phyloP scores from a whole-genome alignment of 345 rosid species.

The Geranium rotundifolium region DNA sequence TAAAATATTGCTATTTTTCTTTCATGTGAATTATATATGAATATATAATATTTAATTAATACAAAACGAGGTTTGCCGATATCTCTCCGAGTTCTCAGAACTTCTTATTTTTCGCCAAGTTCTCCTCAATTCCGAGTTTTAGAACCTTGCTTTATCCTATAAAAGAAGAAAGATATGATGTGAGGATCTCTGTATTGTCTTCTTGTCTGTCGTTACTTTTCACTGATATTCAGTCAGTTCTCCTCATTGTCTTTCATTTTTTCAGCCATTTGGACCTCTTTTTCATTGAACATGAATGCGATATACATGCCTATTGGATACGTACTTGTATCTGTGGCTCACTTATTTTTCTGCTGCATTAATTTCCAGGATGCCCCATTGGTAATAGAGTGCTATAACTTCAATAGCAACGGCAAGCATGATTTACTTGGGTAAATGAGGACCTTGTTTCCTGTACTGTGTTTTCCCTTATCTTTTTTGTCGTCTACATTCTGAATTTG shows the following conservation, averaged over 20 bases:
- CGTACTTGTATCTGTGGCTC: neutral
- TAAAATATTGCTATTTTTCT: no score
- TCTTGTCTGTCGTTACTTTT: neutral
- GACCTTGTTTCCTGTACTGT: slow-evolving; percentile 6
- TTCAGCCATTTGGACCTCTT: no score
- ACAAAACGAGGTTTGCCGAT: no score
- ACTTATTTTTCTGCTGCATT: neutral
- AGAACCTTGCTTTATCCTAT: neutral
- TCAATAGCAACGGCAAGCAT: slow-evolving; percentile 56
- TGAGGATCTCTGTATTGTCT: neutral
- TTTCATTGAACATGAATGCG: neutral
- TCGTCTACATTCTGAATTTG: slow-evolving; percentile 6
- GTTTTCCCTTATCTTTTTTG: slow-evolving; percentile 2
- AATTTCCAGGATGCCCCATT: slow-evolving; percentile 50
- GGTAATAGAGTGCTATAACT: slow-evolving; percentile 57
- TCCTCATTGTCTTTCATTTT: neutral
- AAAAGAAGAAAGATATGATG: neutral
- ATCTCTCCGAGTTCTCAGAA: no score
- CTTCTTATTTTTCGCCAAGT: no score
- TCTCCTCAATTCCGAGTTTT: no score
- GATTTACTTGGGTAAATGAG: slow-evolving; percentile 53
- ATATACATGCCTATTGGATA: neutral
- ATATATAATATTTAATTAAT: no score
- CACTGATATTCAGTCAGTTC: neutral
- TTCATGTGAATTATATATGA: no score